Conservation (phyloP, 768 basidiomycete species). For the Hypholoma sublateritium region DNA sequence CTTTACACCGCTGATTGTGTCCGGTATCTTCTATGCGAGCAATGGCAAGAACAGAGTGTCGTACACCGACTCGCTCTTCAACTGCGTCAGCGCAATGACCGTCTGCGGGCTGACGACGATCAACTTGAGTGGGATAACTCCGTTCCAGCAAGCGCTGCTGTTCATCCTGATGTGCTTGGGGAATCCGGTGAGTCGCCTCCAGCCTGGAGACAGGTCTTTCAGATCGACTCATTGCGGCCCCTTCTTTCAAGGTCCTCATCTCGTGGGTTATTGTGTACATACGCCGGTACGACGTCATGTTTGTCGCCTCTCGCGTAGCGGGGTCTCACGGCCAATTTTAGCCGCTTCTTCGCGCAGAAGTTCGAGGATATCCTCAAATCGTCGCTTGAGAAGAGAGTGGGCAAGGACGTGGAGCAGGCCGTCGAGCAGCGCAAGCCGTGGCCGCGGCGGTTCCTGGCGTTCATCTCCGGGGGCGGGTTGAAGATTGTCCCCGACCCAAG, state of each 20-base stretch:
- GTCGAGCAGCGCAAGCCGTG: slow-evolving; percentile 23
- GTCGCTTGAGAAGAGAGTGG: slow-evolving; percentile 31
- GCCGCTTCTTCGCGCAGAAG: slow-evolving; percentile 70
- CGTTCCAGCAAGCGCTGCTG: slow-evolving; percentile 67
- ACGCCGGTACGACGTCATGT: slow-evolving; percentile 50
- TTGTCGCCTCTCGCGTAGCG: background rate
- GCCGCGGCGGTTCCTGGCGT: slow-evolving; percentile 20
- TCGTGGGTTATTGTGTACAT: slow-evolving; percentile 85
- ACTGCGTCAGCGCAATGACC: slow-evolving; percentile 74
- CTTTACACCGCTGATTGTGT: slow-evolving; percentile 76
- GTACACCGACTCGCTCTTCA: slow-evolving; percentile 79
- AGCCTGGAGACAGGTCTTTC: background rate
- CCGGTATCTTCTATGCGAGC: slow-evolving; percentile 79
- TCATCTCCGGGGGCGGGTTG: slow-evolving; percentile 15
- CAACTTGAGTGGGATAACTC: slow-evolving; percentile 66
- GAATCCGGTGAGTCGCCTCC: slow-evolving; percentile 55
- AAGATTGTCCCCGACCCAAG: slow-evolving; percentile 15
- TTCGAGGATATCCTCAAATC: slow-evolving; percentile 58
- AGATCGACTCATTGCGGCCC: background rate
- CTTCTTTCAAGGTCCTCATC: slow-evolving; percentile 54
- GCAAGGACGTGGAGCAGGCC: slow-evolving; percentile 17
- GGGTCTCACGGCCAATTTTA: slow-evolving; percentile 24
- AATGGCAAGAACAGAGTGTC: slow-evolving; percentile 71
- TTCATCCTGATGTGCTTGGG: slow-evolving; percentile 81
- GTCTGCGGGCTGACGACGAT: slow-evolving; percentile 76